Evolutionary conservation across 2,329 filamentous ascomycete genomes (phyloP).

Genomic region (Nigrospora osmanthi): DNA sequence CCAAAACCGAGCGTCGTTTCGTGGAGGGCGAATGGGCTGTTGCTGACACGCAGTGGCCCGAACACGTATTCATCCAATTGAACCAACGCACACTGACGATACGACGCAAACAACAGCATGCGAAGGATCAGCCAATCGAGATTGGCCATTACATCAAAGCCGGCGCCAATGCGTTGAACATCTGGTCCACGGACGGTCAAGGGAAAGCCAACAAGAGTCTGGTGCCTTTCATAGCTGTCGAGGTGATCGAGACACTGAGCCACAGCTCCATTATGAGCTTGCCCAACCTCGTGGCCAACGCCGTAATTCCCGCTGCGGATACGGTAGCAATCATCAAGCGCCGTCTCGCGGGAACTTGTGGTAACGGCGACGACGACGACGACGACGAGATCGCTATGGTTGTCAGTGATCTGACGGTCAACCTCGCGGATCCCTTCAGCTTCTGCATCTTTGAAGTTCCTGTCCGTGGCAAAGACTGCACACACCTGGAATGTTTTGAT

Average conservation of each 20-base stretch:
- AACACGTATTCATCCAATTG: conserved; percentile 58
- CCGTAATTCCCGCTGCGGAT: conserved; percentile 32
- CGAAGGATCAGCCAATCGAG: conserved; percentile 69
- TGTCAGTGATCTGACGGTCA: conserved; percentile 49
- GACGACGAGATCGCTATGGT: conserved; percentile 58
- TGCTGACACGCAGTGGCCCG: conserved; percentile 63
- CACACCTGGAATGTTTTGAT: conserved; percentile 85
- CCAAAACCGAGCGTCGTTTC: conserved; percentile 15
- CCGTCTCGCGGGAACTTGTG: conserved; percentile 26
- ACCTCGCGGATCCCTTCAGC: conserved; percentile 61
- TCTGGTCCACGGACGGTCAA: conserved; percentile 30
- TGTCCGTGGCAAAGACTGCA: conserved; percentile 61
- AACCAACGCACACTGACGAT: conserved; percentile 52
- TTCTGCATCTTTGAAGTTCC: conserved; percentile 60
- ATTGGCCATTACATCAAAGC: conserved; percentile 51
- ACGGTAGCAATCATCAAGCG: conserved; percentile 51
- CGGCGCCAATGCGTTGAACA: conserved; percentile 55
- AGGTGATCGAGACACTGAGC: conserved; percentile 52
- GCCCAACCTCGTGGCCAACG: conserved; percentile 19
- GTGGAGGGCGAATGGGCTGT: conserved; percentile 52
- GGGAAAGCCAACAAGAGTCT: conserved; percentile 7
- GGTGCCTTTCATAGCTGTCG: conserved; percentile 61
- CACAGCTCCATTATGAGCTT: conserved; percentile 34
- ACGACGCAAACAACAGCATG: conserved; percentile 63
- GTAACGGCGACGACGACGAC: conserved; percentile 30